Percentiles rank a stretch among this genome's conserved stretches.
phyloP scores from a whole-genome alignment of 768 basidiomycete species.

The Coprinopsis marcescibilis region DNA sequence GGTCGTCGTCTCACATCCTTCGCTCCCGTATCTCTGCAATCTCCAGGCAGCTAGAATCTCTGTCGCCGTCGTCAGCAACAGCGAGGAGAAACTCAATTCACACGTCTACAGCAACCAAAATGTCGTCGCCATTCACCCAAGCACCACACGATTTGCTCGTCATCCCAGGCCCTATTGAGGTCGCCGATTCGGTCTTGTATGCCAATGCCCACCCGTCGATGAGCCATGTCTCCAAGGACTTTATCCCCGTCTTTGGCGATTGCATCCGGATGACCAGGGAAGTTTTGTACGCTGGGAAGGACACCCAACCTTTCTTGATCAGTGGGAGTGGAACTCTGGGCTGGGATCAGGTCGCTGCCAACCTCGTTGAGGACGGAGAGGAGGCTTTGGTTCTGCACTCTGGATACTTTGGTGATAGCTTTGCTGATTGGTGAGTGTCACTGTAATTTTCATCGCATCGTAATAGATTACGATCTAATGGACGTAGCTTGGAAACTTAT shows the following conservation, averaged over 20 bases:
- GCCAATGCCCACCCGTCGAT: conserved; percentile 92
- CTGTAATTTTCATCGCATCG: background rate
- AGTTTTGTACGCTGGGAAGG: conserved; percentile 64
- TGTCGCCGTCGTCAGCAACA: conserved; percentile 12
- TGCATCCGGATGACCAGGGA: conserved; percentile 82
- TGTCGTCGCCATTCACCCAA: conserved; percentile 23
- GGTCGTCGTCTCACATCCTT: background rate
- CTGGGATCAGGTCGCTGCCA: conserved; percentile 94
- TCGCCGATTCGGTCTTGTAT: conserved; percentile 67
- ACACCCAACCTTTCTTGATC: conserved; percentile 87
- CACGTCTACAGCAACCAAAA: conserved; percentile 49
- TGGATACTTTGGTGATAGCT: conserved; percentile 93
- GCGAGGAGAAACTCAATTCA: too few relatives aligned
- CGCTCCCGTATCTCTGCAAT: conserved; percentile 29
- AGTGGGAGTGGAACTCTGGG: conserved; percentile 94
- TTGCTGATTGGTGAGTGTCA: conserved; percentile 74
- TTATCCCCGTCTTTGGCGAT: conserved; percentile 84
- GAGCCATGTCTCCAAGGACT: conserved; percentile 86
- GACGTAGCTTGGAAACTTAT: conserved; percentile 69
- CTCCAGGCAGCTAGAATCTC: conserved; percentile 30
- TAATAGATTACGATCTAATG: background rate
- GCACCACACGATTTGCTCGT: conserved; percentile 10
- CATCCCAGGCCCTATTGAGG: conserved; percentile 61
- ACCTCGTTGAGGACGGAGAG: conserved; percentile 81
- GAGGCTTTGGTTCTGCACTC: conserved; percentile 78